These are phyloP conservation scores for Zasmidium citrigriseum DNA, from an alignment of 2,329 filamentous ascomycete genomes.

Conservation along the genomic window DNA sequence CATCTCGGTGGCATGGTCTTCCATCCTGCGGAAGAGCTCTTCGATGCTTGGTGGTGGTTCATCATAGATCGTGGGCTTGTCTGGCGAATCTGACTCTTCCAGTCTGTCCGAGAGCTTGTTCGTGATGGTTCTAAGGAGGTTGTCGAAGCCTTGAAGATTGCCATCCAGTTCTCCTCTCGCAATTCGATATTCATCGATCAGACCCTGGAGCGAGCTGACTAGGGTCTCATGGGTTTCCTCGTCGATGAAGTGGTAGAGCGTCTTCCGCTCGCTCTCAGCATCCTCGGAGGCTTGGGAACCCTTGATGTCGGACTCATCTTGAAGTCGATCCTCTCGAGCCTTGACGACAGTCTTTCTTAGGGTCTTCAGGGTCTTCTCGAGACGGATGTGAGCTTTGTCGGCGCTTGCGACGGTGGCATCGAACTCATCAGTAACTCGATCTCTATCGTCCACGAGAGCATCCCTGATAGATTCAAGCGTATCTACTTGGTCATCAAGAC, in stretches of 20 bases:
- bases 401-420: slow-evolving; percentile 46
- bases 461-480: slow-evolving; percentile 45
- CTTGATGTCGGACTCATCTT: slow-evolving; percentile 1
- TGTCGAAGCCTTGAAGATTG: slow-evolving; percentile 68
- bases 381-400: slow-evolving; percentile 65
- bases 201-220: slow-evolving; percentile 66
- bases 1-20: slow-evolving; percentile 77
- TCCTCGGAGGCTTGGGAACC: slow-evolving; percentile 5
- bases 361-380: slow-evolving; percentile 67
- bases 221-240: slow-evolving; percentile 68
- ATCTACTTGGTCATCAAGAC: slow-evolving; percentile 47
- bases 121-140: slow-evolving; percentile 49
- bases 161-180: slow-evolving; percentile 59
- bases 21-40: slow-evolving; percentile 55
- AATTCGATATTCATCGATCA: slow-evolving; percentile 71
- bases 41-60: slow-evolving; percentile 39
- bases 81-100: slow-evolving; percentile 15
- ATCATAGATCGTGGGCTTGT: slow-evolving; percentile 37
- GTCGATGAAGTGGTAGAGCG: slow-evolving; percentile 74
- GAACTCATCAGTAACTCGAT: slow-evolving; percentile 46
- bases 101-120: slow-evolving; percentile 14
- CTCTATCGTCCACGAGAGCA: slow-evolving; percentile 44
- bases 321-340: slow-evolving; percentile 38
- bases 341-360: slow-evolving; percentile 67
- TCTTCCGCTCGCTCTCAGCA: slow-evolving; percentile 48